Conservation (phyloP, 2,329 filamentous ascomycete genomes). For the Escovopsis sp. region DNA sequence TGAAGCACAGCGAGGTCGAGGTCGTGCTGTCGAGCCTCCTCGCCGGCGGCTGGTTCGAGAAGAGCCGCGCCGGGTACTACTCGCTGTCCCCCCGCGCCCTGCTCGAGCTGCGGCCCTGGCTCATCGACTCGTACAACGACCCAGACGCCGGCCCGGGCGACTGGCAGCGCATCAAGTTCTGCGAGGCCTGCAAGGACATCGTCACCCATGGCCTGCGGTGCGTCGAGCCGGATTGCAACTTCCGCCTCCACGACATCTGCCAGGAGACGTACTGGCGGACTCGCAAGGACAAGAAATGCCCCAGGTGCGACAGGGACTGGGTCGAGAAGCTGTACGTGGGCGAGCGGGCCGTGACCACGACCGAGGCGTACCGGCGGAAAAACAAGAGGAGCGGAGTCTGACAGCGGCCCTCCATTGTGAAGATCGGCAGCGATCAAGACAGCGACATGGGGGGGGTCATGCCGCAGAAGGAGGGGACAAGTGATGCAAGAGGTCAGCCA, state of each 20-base stretch:
- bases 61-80: conserved; percentile 57
- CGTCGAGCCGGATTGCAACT: conserved; percentile 46
- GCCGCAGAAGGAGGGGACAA: conserved; percentile 3
- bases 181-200: conserved; percentile 77
- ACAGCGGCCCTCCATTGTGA: conserved; percentile 18
- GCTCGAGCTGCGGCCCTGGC: conserved; percentile 72
- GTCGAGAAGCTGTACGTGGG: conserved; percentile 34
- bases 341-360: conserved; percentile 39
- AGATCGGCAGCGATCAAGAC: no score
- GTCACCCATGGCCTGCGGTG: conserved; percentile 76
- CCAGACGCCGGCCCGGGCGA: conserved; percentile 40
- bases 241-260: conserved; percentile 66
- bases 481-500: not conserved
- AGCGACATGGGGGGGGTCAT: no score
- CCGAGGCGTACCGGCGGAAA: conserved; percentile 32
- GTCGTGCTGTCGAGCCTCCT: conserved; percentile 53
- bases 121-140: conserved; percentile 84
- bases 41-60: conserved; percentile 72
- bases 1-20: conserved; percentile 70
- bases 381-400: conserved; percentile 20
- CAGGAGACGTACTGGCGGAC: conserved; percentile 57
- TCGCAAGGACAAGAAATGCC: conserved; percentile 46
- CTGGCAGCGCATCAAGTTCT: conserved; percentile 68
- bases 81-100: conserved; percentile 60
- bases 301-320: conserved; percentile 41